Conservation (phyloP, 2,329 filamentous ascomycete species). For the Magnaporthiopsis incrustans region DNA sequence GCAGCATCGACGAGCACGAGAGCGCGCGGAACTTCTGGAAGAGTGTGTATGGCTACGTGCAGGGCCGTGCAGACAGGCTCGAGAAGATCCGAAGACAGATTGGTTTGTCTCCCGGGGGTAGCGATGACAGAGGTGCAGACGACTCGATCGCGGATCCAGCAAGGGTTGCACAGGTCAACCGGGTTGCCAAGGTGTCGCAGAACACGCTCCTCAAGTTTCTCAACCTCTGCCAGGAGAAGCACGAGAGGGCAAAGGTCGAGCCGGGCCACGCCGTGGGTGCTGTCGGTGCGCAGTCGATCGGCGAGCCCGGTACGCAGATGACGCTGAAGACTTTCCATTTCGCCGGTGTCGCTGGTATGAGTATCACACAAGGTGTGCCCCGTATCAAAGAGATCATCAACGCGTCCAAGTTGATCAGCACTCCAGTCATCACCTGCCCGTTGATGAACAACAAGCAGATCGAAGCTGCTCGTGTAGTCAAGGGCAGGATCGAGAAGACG, state of each 20-base stretch:
- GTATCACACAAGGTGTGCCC: slow-evolving; percentile 96
- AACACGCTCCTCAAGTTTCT: slow-evolving; percentile 71
- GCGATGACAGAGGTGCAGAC: slow-evolving; percentile 19
- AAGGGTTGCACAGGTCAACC: slow-evolving; percentile 45
- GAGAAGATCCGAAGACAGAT: slow-evolving; percentile 41
- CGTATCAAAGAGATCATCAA: slow-evolving; percentile 99
- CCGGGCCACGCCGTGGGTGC: slow-evolving; percentile 94
- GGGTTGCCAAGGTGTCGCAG: slow-evolving; percentile 76
- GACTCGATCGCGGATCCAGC: slow-evolving; percentile 17
- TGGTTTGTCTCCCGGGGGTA: slow-evolving; percentile 28
- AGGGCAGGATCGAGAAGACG: slow-evolving; percentile 91
- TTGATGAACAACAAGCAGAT: slow-evolving; percentile 69
- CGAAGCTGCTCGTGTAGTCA: slow-evolving; percentile 79
- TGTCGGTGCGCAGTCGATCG: slow-evolving; percentile 94
- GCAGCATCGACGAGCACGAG: slow-evolving; percentile 69
- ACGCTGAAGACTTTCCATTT: slow-evolving; percentile 99
- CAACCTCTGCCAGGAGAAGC: slow-evolving; percentile 76
- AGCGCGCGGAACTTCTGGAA: slow-evolving; percentile 75
- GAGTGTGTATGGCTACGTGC: slow-evolving; percentile 67
- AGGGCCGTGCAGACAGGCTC: slow-evolving; percentile 52
- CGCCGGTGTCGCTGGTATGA: slow-evolving; percentile 98
- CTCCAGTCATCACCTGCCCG: slow-evolving; percentile 84
- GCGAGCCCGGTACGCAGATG: slow-evolving; percentile 98
- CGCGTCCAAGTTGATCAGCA: slow-evolving; percentile 87
- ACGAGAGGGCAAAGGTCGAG: slow-evolving; percentile 83